phyloP scores from a whole-genome alignment of 306 rosid genomes.

The Bauhinia variegata region DNA sequence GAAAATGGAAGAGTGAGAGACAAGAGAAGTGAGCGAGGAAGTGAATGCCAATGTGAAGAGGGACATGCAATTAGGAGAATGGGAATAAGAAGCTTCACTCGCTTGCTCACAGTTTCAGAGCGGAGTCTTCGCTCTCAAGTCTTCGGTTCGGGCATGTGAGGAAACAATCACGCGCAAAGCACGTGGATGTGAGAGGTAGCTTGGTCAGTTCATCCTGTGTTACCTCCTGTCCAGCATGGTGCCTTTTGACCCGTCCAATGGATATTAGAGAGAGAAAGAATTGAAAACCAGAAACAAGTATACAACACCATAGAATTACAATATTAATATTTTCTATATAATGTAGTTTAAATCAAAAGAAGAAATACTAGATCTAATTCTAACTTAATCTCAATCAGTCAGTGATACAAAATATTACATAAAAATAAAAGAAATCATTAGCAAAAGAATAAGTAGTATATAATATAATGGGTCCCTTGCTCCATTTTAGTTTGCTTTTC shows the following conservation, averaged over 20 bases:
- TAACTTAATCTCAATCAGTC: too few species aligned
- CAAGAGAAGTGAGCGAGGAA: neutral
- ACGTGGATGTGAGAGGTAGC: conserved; percentile 53
- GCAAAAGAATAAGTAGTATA: too few species aligned
- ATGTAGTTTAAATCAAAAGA: too few species aligned
- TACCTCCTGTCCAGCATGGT: neutral
- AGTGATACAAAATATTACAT: too few species aligned
- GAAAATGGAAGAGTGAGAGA: neutral
- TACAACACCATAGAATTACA: too few species aligned
- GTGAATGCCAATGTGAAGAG: conserved; percentile 13
- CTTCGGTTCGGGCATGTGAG: conserved; percentile 35
- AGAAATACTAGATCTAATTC: too few species aligned
- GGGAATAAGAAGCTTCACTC: neutral
- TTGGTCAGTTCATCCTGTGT: conserved; percentile 12
- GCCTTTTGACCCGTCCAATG: conserved; percentile 10
- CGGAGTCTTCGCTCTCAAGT: too few species aligned
- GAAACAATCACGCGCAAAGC: conserved; percentile 51
- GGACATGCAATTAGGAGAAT: neutral
- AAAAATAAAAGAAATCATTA: too few species aligned
- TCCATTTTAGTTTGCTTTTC: too few species aligned
- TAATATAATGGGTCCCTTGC: too few species aligned
- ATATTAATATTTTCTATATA: too few species aligned
- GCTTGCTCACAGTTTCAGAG: conserved; percentile 3
- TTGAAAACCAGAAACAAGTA: too few species aligned
- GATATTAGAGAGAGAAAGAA: neutral